Conservation (phyloP, 148 eudicot species). For the Fagopyrum homotropicum region DNA sequence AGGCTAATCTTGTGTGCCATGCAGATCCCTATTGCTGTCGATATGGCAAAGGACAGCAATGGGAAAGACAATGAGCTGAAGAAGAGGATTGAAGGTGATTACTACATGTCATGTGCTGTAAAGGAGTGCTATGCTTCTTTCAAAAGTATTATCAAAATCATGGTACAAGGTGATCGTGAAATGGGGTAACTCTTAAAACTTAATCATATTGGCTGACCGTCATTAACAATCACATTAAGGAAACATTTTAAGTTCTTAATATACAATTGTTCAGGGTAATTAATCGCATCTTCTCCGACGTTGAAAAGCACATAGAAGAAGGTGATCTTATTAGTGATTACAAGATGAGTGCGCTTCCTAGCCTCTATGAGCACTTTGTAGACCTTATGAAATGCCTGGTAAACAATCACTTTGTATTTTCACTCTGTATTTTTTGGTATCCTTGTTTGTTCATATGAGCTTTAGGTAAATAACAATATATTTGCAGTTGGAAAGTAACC, state of each 20-base stretch:
- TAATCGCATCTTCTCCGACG: conserved; percentile 55
- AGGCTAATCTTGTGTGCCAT: conserved; percentile 12
- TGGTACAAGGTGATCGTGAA: conserved; percentile 68
- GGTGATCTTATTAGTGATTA: conserved; percentile 48
- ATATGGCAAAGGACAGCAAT: conserved; percentile 92
- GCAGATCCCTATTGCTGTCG: conserved; percentile 93
- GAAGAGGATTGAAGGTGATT: conserved; percentile 65
- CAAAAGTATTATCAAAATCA: conserved; percentile 53
- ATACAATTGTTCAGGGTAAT: conserved; percentile 50
- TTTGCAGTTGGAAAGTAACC: conserved; percentile 68
- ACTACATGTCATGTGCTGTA: conserved; percentile 82
- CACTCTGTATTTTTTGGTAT: background rate
- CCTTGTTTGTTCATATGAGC: background rate
- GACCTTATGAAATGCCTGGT: conserved; percentile 86
- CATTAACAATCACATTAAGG: background rate
- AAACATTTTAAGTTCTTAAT: background rate
- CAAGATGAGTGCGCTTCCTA: conserved; percentile 88
- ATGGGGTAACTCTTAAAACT: conserved; percentile 46
- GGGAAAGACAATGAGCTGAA: conserved; percentile 77
- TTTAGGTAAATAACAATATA: background rate
- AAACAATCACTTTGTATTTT: conserved; percentile 15
- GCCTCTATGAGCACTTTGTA: conserved; percentile 70
- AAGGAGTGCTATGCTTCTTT: conserved; percentile 90
- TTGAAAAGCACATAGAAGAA: conserved; percentile 51
- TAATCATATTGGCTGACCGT: background rate